These are phyloP conservation scores for Arthrinium phaeospermum DNA, from an alignment of 2,329 filamentous ascomycete genomes.

Conservation along the genomic window DNA sequence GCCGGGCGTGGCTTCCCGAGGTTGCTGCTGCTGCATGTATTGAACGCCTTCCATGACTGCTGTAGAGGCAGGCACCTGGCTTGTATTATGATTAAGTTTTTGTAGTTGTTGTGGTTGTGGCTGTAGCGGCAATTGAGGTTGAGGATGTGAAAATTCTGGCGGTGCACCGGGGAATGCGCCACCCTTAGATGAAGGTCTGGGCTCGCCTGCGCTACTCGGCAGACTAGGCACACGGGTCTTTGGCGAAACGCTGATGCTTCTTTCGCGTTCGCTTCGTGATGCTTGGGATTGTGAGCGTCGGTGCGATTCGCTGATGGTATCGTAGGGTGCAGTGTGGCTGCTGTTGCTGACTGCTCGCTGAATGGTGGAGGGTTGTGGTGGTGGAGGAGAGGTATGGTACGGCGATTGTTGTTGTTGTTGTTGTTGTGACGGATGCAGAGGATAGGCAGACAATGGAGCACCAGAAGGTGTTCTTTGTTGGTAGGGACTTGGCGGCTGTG, in stretches of 20 bases:
- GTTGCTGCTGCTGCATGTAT: constrained; percentile 38
- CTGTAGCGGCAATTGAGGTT: constrained; percentile 37
- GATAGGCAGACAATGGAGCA: constrained; percentile 34
- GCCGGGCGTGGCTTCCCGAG: constrained; percentile 45
- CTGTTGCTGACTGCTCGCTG: constrained; percentile 49
- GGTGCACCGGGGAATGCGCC: constrained; percentile 16
- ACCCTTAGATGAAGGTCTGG: constrained; percentile 20
- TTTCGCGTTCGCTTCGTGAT: constrained; percentile 67
- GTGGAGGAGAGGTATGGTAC: constrained; percentile 35
- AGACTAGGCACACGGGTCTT: constrained; percentile 69
- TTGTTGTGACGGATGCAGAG: constrained; percentile 32
- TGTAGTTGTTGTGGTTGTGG: constrained; percentile 35
- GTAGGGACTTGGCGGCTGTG: constrained; percentile 65
- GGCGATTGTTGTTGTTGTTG: constrained; percentile 31
- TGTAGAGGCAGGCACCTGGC: not conserved
- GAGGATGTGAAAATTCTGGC: constrained; percentile 13
- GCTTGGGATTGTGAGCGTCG: constrained; percentile 56
- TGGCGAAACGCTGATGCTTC: constrained; percentile 77
- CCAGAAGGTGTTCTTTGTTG: constrained; percentile 54
- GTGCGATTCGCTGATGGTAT: constrained; percentile 48
- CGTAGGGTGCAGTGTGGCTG: constrained; percentile 49
- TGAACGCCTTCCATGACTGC: constrained; percentile 25
- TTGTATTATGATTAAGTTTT: constrained; percentile 21
- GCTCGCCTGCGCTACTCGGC: constrained; percentile 32
- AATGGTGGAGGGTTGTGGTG: constrained; percentile 43